Base-by-base conservation (phyloP, 768 basidiomycete genomes). In the Pisolithus marmoratus region DNA sequence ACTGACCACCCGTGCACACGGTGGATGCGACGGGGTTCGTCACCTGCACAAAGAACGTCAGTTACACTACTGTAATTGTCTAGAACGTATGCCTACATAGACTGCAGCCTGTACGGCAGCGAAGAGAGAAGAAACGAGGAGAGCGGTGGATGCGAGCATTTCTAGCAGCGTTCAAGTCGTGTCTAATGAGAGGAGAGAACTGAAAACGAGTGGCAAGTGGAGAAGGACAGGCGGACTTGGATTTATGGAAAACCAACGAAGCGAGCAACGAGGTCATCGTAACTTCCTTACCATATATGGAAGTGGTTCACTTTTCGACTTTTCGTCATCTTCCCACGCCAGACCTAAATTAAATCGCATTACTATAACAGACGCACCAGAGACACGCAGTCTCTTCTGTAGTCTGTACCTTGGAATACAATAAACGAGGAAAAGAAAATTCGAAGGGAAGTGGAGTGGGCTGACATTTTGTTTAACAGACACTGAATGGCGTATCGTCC, bases 1-100 rank as follows among this genome's bases (percentile, higher is more conserved):
- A 54, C 55, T 79, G 64, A 11, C 80, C 82, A 23, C 71, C 87
- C 37, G 69, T 68, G 62, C 83, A 87, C 22, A 66, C 69, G 11
- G 75, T 69, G 47, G 69, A 56, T 49, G 61, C 56, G 11, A 65
- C 55, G 27, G 85, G 83, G 48, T 70, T 55, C 34, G 75, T 72
- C 36, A 84, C 71, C 82, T 84, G 50, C 42, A 52, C n/a, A 49
- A 38, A 17, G 38, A 36, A 31, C 8, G 44, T 46, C 34, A 54
- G 42, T 7, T n/a, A 22, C 19, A 29, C 14, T 3, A 15, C 19
- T 0, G 6, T 0, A 41, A 0, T 14, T 8, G 5, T 26, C 2
- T 22, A 2, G 3, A n/a, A 12, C 1, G n/a, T 41, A 8, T 3
- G 58, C 62, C 46, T 46, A 65, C 64, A 27, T 63, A 63, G 53